These are phyloP conservation scores for Amanita pallidorosea DNA, from an alignment of 768 basidiomycete species.

Conservation along the genomic window DNA sequence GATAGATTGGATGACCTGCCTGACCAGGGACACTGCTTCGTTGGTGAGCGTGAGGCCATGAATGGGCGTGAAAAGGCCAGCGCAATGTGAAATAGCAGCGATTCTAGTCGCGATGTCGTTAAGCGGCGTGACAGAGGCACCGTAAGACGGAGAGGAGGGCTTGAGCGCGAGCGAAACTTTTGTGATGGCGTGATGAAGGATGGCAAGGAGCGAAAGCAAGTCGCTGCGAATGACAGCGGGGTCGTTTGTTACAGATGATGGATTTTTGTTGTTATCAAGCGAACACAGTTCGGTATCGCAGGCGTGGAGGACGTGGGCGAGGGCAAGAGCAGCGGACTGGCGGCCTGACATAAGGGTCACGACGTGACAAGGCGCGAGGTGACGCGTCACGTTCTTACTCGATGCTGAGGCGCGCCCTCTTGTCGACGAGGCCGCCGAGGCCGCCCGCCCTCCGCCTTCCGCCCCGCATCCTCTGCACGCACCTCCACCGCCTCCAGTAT, in stretches of 20 bases:
- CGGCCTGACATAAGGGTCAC: not conserved
- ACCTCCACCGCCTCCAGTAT: not conserved
- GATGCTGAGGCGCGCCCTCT: conserved; percentile 1
- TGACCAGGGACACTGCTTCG: conserved; percentile 29
- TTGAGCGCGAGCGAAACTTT: conserved; percentile 57
- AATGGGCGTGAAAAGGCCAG: conserved; percentile 26
- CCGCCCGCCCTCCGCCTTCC: conserved; percentile 5
- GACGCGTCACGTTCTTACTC: not conserved
- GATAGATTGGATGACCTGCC: conserved; percentile 33
- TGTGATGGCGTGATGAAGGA: conserved; percentile 46
- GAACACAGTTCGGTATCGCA: conserved; percentile 16
- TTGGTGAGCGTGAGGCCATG: conserved; percentile 38
- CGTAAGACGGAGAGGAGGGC: conserved; percentile 40
- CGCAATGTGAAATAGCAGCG: conserved; percentile 40
- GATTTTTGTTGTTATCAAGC: not conserved
- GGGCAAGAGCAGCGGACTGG: conserved; percentile 18
- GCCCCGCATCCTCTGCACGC: not conserved
- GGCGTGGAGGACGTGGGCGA: conserved; percentile 23
- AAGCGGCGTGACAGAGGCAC: conserved; percentile 39
- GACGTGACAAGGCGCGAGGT: not conserved
- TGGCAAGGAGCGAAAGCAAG: conserved; percentile 42
- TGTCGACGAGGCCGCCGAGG: not conserved
- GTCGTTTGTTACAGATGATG: not conserved
- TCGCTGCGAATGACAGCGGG: conserved; percentile 37
- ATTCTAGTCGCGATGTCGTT: conserved; percentile 41